These are phyloP conservation scores for Coriolopsis trogii DNA, from an alignment of 1,284 basidiomycete species.

Conservation along the genomic window DNA sequence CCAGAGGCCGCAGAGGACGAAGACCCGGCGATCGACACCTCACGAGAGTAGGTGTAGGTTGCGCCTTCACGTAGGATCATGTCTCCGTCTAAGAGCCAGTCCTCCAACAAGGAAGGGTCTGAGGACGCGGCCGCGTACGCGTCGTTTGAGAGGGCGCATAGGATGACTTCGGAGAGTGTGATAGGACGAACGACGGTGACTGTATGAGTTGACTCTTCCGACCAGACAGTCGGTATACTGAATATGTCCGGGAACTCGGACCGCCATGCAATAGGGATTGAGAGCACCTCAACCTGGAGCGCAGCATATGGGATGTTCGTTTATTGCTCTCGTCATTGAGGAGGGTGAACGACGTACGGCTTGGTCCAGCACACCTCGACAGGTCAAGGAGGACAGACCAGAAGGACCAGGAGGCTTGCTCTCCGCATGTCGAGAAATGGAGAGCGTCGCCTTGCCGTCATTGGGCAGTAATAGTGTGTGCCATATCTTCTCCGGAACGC, in stretches of 20 bases:
- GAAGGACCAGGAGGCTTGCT: constrained; percentile 4
- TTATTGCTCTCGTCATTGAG: background rate
- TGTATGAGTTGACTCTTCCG: constrained; percentile 30
- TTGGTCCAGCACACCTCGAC: constrained; percentile 20
- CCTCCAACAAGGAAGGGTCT: constrained; percentile 36
- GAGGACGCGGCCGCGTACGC: constrained; percentile 29
- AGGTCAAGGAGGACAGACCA: constrained; percentile 15
- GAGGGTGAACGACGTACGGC: constrained; percentile 8
- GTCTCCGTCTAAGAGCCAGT: constrained; percentile 42
- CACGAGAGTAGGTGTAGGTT: constrained; percentile 35
- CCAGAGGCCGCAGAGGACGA: too few species aligned
- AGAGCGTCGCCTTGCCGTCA: constrained; percentile 17
- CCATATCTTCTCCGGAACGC: constrained; percentile 24
- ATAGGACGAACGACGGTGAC: constrained; percentile 25
- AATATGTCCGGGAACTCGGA: constrained; percentile 20
- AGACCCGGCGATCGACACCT: background rate
- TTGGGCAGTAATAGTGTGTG: constrained; percentile 9
- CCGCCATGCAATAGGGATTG: constrained; percentile 23
- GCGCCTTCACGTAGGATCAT: constrained; percentile 55
- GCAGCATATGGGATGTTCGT: background rate
- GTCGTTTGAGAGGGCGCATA: constrained; percentile 31
- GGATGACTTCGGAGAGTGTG: constrained; percentile 35
- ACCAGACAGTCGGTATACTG: constrained; percentile 2
- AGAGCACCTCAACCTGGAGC: constrained; percentile 10
- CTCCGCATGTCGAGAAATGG: constrained; percentile 15